These are phyloP conservation scores for Calonectria pseudoreteaudii DNA, from an alignment of 2,329 filamentous ascomycete genomes.

Conservation along the genomic window DNA sequence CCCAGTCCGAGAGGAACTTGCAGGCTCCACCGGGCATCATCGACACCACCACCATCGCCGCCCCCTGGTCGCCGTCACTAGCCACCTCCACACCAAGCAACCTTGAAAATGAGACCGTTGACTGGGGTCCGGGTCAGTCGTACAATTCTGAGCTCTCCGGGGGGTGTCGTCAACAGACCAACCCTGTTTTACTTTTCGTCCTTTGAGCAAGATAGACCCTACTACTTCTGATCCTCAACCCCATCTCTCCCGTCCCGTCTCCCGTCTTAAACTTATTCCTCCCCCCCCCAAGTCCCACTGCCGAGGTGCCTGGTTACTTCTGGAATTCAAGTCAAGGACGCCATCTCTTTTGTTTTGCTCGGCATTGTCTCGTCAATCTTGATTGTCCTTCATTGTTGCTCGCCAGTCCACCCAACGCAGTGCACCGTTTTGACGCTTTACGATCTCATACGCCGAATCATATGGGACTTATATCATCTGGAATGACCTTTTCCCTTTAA, in stretches of 20 bases:
- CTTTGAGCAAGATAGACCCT: conserved; percentile 38
- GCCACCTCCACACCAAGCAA: conserved; percentile 47
- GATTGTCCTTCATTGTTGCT: conserved; percentile 17
- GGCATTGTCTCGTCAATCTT: conserved; percentile 17
- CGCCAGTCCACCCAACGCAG: neutral
- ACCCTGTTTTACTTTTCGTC: conserved; percentile 36
- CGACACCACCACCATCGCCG: conserved; percentile 46
- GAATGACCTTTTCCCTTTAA: neutral
- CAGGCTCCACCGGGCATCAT: conserved; percentile 43
- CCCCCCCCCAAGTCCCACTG: conserved; percentile 31
- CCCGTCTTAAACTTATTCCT: conserved; percentile 23
- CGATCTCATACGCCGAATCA: conserved; percentile 1
- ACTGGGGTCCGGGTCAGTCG: conserved; percentile 45
- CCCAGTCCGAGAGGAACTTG: conserved; percentile 32
- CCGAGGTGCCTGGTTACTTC: conserved; percentile 32
- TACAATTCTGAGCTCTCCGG: conserved; percentile 41
- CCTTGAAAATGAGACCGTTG: conserved; percentile 44
- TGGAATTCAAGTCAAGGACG: conserved; percentile 14
- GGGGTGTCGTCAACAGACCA: conserved; percentile 34
- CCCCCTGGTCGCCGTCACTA: conserved; percentile 45
- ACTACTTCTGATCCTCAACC: conserved; percentile 43
- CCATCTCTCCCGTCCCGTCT: conserved; percentile 37
- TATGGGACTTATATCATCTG: conserved; percentile 13
- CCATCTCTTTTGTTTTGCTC: conserved; percentile 13
- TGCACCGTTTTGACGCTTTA: neutral